Evolutionary conservation across 805 yeast species (phyloP).

Genomic region (Kazachstania martiniae): DNA sequence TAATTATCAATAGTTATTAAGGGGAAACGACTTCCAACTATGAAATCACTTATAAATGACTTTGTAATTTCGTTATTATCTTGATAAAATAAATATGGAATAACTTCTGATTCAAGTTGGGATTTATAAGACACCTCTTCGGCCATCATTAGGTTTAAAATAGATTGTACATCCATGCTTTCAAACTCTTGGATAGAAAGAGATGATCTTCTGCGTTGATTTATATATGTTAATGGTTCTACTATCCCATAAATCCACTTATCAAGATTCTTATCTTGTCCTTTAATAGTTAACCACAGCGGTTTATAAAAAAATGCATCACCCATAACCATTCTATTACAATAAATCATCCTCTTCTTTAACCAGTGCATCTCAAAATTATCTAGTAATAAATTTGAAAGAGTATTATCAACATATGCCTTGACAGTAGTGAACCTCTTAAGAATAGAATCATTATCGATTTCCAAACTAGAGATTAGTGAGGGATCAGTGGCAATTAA

Average conservation of each 20-base stretch:
- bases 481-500: conserved; percentile 11
- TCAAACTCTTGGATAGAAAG: conserved; percentile 17
- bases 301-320: conserved; percentile 13
- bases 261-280: conserved; percentile 4
- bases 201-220: conserved; percentile 5
- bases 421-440: conserved; percentile 9
- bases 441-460: conserved; percentile 9
- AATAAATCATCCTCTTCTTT: conserved; percentile 16
- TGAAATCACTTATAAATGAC: conserved; percentile 8
- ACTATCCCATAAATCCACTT: conserved; percentile 23
- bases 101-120: conserved; percentile 10
- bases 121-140: background rate
- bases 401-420: conserved; percentile 8
- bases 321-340: conserved; percentile 12
- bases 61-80: too few species aligned
- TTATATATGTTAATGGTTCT: conserved; percentile 22
- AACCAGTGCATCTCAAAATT: conserved; percentile 11
- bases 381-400: conserved; percentile 4
- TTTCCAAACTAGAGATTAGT: conserved; percentile 17
- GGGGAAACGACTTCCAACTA: conserved; percentile 12
- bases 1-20: conserved; percentile 9
- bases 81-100: too few species aligned
- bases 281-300: conserved; percentile 12
- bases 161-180: conserved; percentile 4
- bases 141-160: too few species aligned